Base-by-base conservation (phyloP, 257 asterid genomes). In the Solanum sejunctum region DNA sequence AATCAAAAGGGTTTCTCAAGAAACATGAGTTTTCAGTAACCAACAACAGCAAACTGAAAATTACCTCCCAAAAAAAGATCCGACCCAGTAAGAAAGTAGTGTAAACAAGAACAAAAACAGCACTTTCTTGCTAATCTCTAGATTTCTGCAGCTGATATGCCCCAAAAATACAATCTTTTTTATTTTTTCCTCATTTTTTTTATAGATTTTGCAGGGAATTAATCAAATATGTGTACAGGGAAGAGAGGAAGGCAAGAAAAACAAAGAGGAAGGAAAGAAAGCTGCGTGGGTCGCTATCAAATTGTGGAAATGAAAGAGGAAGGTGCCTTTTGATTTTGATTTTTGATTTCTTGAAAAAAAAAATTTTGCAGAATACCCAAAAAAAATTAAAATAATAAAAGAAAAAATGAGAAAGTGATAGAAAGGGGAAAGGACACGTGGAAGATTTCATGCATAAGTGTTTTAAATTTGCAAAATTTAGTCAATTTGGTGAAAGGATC, bases 381-480 rank as follows among this genome's bases (percentile, higher is more conserved):
- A 26, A 63, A 0, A 52, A 43, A 43, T 43, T 45, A 45, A 45
- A 45, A 58, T 10, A 32, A 4, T 57, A 39, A 55, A 55, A 28
- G 13, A 57, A 55, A 9, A 55, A 45, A 45, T 23, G 81, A 20
- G 88, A 15, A 36, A 36, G 83, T 12, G 83, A 23, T 52, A 10
- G 80, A 66, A 72, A 80, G 70, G 85, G 75, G 85, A 7, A 71
- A 63, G 69, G 87, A 81, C 85, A 84, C 88, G 89, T 86, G 91
- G 91, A 82, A 79, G 61, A 86, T 80, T 36, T 9, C 78, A 69
- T 69, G 78, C 78, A 39, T 13, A 36, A 67, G 77, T 36, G 77
- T 67, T 67, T 26, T 7, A 12, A 32, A 36, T 16, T 36, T 69
- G 51, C 51, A 69, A 69, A 67, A 32, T 32, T 32, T 32, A 32